Evolutionary conservation across 768 basidiomycete genomes (phyloP), one percentile per base, ranked within the genome.

Genomic region (Lentinula sp.): DNA sequence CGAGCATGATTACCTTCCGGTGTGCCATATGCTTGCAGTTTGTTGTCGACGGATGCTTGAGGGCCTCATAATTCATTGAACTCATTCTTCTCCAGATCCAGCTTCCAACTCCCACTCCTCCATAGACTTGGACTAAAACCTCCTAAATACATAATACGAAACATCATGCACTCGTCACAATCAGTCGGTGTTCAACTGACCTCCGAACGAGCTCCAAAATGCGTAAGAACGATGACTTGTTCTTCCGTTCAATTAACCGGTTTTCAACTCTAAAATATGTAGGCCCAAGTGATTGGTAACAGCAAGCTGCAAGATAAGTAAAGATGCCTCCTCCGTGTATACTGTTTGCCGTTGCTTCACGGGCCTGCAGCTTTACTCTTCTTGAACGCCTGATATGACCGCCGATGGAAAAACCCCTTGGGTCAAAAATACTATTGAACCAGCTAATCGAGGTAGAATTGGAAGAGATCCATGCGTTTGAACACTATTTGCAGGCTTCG

Each of bases 401-500:
- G 23, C 55, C 18, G 42, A 42, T 7, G 21, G 15, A 11, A 10
- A 56, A 28, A 28, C 28, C 9, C 55, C n/a, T 10, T 28, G 13
- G 15, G 16, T 53, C 28, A 28, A 28, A 3, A 28, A 28, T 28
- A 28, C 28, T 28, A 28, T 28, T 40, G 23, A 35, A 35, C 32
- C 72, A 81, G 59, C 75, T 95, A 65, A 86, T 98, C 68, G 77
- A 83, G 13, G 77, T 79, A 3, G 28, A 28, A 28, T 28, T 28
- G 28, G 2, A 94, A 97, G 72, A 77, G 76, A 79, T 10, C 90
- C 53, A 39, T 15, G 89, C 35, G 90, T 37, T 84, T 88, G 55
- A 79, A 89, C 95, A 66, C 81, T 95, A 34, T 72, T 97, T 23
- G 93, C 91, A 42, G 95, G 95, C 7, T 95, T 95, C 75, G 89